A percentile compares a stretch with the other conserved stretches of the same genome.
These are phyloP conservation scores for Aristolochia contorta DNA, from an alignment of 164 flowering plant species.

Conservation along the genomic window DNA sequence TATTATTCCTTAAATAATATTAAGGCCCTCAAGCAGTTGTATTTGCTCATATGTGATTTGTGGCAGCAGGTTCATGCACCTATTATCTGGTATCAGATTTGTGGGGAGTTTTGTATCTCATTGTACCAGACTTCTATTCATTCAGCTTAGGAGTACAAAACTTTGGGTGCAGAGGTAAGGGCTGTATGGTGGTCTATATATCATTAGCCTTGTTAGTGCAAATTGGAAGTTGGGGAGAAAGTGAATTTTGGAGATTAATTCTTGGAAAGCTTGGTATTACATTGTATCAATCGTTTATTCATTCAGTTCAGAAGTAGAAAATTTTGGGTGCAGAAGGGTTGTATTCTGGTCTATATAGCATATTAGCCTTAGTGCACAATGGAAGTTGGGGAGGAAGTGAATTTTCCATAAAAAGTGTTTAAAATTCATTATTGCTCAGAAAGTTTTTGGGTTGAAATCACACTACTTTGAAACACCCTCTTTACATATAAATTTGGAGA, in stretches of 20 bases:
- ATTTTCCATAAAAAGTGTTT: not conserved
- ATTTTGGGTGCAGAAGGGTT: conserved; percentile 23
- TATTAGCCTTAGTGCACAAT: not conserved
- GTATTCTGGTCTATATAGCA: not conserved
- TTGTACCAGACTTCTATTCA: conserved; percentile 29
- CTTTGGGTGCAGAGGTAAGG: conserved; percentile 39
- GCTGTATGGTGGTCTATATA: not conserved
- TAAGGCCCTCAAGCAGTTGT: conserved; percentile 3
- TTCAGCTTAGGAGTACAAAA: conserved; percentile 29
- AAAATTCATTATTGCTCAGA: not conserved
- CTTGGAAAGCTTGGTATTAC: conserved; percentile 19
- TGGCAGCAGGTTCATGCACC: conserved; percentile 52
- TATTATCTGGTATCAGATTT: conserved; percentile 40
- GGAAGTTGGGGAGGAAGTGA: not conserved
- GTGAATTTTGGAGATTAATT: not conserved
- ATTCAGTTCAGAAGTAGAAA: conserved; percentile 28
- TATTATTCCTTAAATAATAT: not conserved
- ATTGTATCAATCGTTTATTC: conserved; percentile 29
- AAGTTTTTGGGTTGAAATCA: too few species aligned
- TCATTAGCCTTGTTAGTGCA: not conserved
- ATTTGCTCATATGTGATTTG: conserved; percentile 1
- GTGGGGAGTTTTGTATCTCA: conserved; percentile 41
- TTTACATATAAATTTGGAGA: too few species aligned
- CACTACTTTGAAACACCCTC: too few species aligned
- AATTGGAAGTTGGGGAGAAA: not conserved